These are phyloP conservation scores for Wolfiporia cocos DNA, from an alignment of 1,284 basidiomycete genomes.

Conservation along the genomic window DNA sequence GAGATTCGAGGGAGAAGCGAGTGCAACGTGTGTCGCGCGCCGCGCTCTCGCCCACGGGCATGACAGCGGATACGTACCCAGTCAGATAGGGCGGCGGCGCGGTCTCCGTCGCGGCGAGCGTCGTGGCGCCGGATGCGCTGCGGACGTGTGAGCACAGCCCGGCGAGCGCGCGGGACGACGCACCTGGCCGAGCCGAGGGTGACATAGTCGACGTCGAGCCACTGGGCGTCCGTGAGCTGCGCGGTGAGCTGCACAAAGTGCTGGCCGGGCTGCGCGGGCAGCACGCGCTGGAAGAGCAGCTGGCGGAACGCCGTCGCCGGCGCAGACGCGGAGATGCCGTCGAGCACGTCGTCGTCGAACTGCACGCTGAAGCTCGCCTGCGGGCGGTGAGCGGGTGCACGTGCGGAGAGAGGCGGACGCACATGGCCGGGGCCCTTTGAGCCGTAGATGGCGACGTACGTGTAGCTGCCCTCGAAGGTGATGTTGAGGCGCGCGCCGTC, in stretches of 20 bases:
- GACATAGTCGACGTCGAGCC: slow-evolving; percentile 26
- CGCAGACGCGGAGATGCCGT: slow-evolving; percentile 15
- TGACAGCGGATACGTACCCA: slow-evolving; percentile 11
- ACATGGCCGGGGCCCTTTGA: slow-evolving; percentile 25
- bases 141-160: background rate
- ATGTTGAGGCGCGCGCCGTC: slow-evolving; percentile 19
- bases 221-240: slow-evolving; percentile 12
- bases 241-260: slow-evolving; percentile 20
- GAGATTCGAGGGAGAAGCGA: too few relatives aligned
- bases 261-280: slow-evolving; percentile 5
- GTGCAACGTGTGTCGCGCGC: too few relatives aligned
- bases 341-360: slow-evolving; percentile 18
- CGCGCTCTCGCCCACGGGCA: too few relatives aligned
- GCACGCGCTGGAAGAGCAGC: slow-evolving; percentile 18
- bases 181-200: slow-evolving; percentile 17
- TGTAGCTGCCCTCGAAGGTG: slow-evolving; percentile 17
- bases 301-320: slow-evolving; percentile 17
- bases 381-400: background rate
- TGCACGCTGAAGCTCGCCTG: slow-evolving; percentile 21
- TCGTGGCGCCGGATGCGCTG: background rate
- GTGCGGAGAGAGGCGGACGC: slow-evolving; percentile 8
- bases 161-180: slow-evolving; percentile 1
- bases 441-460: slow-evolving; percentile 21
- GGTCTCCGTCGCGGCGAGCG: slow-evolving; percentile 7
- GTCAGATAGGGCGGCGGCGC: slow-evolving; percentile 12